Percentiles rank a stretch among this genome's conserved stretches.
Conservation (phyloP, 768 basidiomycete species). For the Scleroderma bovista region DNA sequence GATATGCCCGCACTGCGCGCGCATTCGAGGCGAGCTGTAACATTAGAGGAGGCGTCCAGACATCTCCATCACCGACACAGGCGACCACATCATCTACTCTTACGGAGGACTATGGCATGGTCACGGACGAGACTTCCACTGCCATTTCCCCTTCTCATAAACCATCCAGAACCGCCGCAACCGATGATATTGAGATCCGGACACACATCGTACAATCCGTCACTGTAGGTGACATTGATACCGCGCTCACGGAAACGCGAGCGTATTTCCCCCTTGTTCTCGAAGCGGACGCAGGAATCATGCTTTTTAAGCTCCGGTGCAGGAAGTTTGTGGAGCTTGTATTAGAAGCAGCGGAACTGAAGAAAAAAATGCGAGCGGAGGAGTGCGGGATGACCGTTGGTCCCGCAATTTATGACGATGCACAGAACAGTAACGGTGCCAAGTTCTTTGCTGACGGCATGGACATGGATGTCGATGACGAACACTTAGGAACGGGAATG, state of each 20-base stretch:
- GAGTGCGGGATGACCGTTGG: slow-evolving; percentile 29
- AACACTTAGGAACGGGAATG: slow-evolving; percentile 24
- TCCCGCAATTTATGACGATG: slow-evolving; percentile 30
- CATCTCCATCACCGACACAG: slow-evolving; percentile 3
- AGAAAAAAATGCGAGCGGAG: slow-evolving; percentile 51
- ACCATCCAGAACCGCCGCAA: slow-evolving; percentile 22
- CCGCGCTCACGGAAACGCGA: slow-evolving; percentile 52
- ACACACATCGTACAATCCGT: slow-evolving; percentile 70
- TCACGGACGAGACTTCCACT: slow-evolving; percentile 33
- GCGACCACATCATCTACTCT: slow-evolving; percentile 6
- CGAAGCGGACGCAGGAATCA: slow-evolving; percentile 58
- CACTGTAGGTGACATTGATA: slow-evolving; percentile 63
- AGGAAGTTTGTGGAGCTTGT: slow-evolving; percentile 83
- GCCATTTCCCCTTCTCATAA: slow-evolving; percentile 7
- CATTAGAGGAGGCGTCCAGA: slow-evolving; percentile 20
- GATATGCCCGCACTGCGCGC: slow-evolving; percentile 67
- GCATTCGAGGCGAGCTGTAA: slow-evolving; percentile 55
- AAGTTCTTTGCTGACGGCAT: slow-evolving; percentile 36
- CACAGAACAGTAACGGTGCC: slow-evolving; percentile 31
- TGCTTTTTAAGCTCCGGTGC: slow-evolving; percentile 79
- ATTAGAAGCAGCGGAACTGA: slow-evolving; percentile 61
- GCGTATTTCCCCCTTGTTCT: slow-evolving; percentile 60
- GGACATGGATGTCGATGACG: slow-evolving; percentile 54
- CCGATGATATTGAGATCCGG: slow-evolving; percentile 57
- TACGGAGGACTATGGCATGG: slow-evolving; percentile 39